Evolutionary conservation across 257 asterid species (phyloP).

Genomic region (Eustoma russellianum): DNA sequence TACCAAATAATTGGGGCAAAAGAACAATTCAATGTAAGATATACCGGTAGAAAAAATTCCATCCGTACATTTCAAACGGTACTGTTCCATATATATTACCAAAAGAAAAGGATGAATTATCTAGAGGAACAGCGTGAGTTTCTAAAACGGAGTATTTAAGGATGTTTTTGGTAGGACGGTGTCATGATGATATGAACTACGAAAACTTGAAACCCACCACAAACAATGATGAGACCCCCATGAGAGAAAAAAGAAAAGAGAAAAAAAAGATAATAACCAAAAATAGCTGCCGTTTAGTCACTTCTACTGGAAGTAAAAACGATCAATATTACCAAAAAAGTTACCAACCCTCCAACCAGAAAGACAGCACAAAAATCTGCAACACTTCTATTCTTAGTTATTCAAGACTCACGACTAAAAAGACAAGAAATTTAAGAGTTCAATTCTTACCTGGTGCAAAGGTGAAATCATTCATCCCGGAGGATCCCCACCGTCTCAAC

Average conservation of each 20-base stretch:
- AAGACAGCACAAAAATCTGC: neutral
- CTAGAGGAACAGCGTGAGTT: neutral
- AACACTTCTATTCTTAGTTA: too few species aligned
- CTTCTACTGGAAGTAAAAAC: slow-evolving; percentile 15
- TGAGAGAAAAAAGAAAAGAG: neutral
- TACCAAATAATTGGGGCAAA: too few species aligned
- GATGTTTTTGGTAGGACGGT: slow-evolving; percentile 8
- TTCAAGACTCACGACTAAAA: too few species aligned
- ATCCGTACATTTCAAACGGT: too few species aligned
- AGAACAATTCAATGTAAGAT: neutral
- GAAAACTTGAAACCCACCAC: slow-evolving; percentile 3
- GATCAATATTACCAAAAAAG: slow-evolving; percentile 20
- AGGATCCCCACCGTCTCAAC: too few species aligned
- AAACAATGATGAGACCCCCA: neutral
- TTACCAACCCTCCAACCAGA: slow-evolving; percentile 15
- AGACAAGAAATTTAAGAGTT: neutral
- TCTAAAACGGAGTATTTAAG: slow-evolving; percentile 2
- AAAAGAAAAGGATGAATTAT: neutral
- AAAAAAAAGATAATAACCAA: neutral
- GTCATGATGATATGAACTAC: slow-evolving; percentile 1
- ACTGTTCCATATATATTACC: neutral
- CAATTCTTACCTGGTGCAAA: too few species aligned
- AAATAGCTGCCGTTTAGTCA: neutral
- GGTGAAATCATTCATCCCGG: too few species aligned
- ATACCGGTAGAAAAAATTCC: neutral